Percentiles rank a stretch among this genome's conserved stretches.
Conservation (phyloP, 257 asterid species). For the Fraxinus anomala region DNA sequence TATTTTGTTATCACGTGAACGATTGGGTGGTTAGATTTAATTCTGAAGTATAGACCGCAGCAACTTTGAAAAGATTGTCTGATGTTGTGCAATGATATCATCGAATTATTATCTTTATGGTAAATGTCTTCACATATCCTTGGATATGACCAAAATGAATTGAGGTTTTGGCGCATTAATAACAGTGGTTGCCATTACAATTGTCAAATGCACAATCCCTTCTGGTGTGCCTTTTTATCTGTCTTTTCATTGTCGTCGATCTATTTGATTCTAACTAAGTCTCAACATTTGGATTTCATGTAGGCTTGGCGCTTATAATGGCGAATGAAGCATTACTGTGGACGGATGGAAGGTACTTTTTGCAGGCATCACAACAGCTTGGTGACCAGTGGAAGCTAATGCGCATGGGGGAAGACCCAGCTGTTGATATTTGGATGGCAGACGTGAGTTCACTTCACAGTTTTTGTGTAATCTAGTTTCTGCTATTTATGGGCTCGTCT, state of each 20-base stretch:
- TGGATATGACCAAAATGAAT: background rate
- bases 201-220: conserved; percentile 1
- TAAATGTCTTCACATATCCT: background rate
- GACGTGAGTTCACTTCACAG: conserved; percentile 56
- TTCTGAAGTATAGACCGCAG: background rate
- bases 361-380: conserved; percentile 89
- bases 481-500: background rate
- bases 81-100: background rate
- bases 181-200: conserved; percentile 12
- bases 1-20: background rate
- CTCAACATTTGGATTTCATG: conserved; percentile 19
- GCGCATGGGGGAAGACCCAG: conserved; percentile 86
- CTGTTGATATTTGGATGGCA: conserved; percentile 85
- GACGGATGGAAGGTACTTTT: conserved; percentile 96
- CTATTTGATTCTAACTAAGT: conserved; percentile 10
- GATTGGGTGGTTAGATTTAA: background rate
- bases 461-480: conserved; percentile 8
- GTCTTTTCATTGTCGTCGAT: background rate
- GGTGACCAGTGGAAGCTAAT: conserved; percentile 88
- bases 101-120: background rate
- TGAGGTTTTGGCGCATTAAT: conserved; percentile 1
- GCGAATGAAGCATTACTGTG: conserved; percentile 80
- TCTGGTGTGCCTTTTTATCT: conserved; percentile 6
- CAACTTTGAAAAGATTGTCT: conserved; percentile 2
- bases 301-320: conserved; percentile 87